Evolutionary conservation across 1,284 basidiomycete species (phyloP), one percentile per base, ranked within the genome.

Genomic region (Cutaneotrichosporon cyanovorans): DNA sequence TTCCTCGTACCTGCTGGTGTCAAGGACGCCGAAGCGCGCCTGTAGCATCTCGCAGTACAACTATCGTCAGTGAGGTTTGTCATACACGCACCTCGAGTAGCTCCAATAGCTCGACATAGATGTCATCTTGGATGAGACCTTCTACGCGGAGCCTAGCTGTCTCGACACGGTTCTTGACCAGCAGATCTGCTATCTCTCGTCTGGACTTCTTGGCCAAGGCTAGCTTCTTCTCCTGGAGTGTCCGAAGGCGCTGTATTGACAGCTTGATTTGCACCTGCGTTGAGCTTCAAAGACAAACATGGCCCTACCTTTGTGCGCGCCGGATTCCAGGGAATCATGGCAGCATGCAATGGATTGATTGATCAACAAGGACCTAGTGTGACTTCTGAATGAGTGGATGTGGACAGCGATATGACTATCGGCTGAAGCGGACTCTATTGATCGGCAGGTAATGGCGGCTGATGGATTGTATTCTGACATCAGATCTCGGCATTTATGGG

Each of bases 31-130:
- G 63, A 97, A 97, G 25, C 93, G 80, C 5, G 92, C 88, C 20
- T 92, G 77, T n/a, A 97, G 73, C 16, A 91, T 80, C 65, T 98
- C 93, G 53, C 83, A 84, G 66, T 96, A 97, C 9, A 97, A 78
- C 74, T 73, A 44, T 4, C 12, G 37, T 39, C 8, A 40, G 31
- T 37, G 22, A 31, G 37, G 15, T 12, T 12, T 20, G 18, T 31
- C 31, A n/a, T 20, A 20, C 21, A 61, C 66, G 40, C 46, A 71
- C 71, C 53, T 97, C 92, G 32, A 98, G 76, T 5, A 97, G 75
- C 66, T 98, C 92, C 35, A 97, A 73, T 19, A 95, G 76, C 65
- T 95, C 90, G 33, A 71, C 68, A 42, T 69, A 66, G 36, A 72
- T 72, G 54, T 72, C 70, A 50, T 72, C 70, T 55, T 66, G 65